A percentile compares a stretch with the other conserved stretches of the same genome.
Conservation (phyloP, 169 alveolate genomes). For the Eimeria maxima region DNA sequence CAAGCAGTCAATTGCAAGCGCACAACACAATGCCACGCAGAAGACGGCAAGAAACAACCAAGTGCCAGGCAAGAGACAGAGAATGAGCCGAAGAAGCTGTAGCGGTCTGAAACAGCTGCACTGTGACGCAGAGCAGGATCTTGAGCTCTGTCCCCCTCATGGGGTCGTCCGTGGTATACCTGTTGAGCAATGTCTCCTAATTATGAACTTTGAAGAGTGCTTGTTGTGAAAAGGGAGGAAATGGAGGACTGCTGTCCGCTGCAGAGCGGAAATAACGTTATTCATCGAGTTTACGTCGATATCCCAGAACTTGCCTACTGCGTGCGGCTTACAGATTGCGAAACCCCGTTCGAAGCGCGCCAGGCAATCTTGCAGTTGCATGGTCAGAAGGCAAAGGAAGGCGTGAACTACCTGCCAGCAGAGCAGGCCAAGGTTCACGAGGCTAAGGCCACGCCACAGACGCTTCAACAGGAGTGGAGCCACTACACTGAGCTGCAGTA, state of each 20-base stretch:
- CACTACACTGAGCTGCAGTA: not conserved
- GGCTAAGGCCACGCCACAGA: not conserved
- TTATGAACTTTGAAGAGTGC: too few species aligned
- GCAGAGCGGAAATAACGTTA: too few species aligned
- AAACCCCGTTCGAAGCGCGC: slow-evolving; percentile 54
- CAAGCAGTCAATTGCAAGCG: not conserved
- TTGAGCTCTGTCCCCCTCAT: too few species aligned
- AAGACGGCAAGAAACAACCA: too few species aligned
- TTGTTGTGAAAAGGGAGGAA: too few species aligned
- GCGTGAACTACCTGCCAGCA: not conserved
- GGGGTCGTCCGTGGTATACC: too few species aligned
- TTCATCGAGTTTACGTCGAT: too few species aligned
- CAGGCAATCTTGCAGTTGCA: slow-evolving; percentile 42
- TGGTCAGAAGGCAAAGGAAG: slow-evolving; percentile 8
- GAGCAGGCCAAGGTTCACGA: not conserved
- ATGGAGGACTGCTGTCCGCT: too few species aligned
- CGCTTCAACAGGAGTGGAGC: slow-evolving; percentile 22
- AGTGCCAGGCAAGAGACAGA: too few species aligned
- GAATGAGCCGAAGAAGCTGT: not conserved
- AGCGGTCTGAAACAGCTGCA: not conserved
- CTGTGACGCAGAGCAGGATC: too few species aligned
- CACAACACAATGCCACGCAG: not conserved
- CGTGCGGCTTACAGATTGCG: slow-evolving; percentile 17
- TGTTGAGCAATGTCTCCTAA: too few species aligned
- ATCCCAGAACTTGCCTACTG: not conserved